phyloP scores from a whole-genome alignment of 1,284 basidiomycete species.

The Paramarasmius palmivorus region DNA sequence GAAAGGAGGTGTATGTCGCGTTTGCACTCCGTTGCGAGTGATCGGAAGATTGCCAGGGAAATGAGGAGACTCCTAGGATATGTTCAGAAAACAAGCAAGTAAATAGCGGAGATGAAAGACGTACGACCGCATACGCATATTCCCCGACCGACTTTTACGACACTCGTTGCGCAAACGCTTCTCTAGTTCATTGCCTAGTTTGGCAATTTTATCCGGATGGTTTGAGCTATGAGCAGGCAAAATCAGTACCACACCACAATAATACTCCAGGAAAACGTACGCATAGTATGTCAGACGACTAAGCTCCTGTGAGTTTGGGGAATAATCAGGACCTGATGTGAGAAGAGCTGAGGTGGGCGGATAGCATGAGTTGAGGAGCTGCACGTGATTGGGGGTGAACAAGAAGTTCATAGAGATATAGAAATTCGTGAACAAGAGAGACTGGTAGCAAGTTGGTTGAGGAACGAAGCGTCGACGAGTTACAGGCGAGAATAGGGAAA shows the following conservation, averaged over 20 bases:
- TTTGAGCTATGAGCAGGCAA: slow-evolving; percentile 52
- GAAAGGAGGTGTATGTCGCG: slow-evolving; percentile 86
- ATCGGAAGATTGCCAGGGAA: slow-evolving; percentile 83
- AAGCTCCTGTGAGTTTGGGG: slow-evolving; percentile 88
- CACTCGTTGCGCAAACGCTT: slow-evolving; percentile 74
- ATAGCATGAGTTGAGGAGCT: slow-evolving; percentile 89
- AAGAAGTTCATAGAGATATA: slow-evolving; percentile 47
- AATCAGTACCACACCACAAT: background rate
- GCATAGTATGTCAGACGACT: slow-evolving; percentile 93
- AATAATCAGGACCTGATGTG: slow-evolving; percentile 78
- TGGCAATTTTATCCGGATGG: slow-evolving; percentile 86
- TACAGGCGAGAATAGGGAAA: background rate
- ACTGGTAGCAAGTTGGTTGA: background rate
- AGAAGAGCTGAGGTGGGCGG: slow-evolving; percentile 80
- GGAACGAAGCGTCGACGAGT: too few species aligned
- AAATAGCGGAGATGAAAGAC: slow-evolving; percentile 30
- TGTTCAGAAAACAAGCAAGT: slow-evolving; percentile 6
- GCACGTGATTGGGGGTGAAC: slow-evolving; percentile 84
- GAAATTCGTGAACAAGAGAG: slow-evolving; percentile 13
- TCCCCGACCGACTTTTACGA: slow-evolving; percentile 67
- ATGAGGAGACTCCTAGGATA: slow-evolving; percentile 75
- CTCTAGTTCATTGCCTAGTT: slow-evolving; percentile 84
- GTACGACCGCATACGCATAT: slow-evolving; percentile 80
- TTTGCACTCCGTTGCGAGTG: slow-evolving; percentile 88
- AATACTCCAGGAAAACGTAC: slow-evolving; percentile 27